Conservation (phyloP, 345 rosid species). For the Murraya paniculata region DNA sequence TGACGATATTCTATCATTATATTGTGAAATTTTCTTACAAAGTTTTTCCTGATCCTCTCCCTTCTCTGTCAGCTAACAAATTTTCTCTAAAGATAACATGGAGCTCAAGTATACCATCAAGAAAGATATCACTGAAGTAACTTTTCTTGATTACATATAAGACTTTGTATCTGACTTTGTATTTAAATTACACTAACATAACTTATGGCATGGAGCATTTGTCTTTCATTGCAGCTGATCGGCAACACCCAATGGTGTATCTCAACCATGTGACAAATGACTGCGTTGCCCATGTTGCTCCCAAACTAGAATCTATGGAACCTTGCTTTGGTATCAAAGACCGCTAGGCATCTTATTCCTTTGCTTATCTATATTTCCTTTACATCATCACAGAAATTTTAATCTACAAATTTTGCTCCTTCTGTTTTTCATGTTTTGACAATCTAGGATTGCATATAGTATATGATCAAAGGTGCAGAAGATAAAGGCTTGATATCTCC, state of each 20-base stretch:
- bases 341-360: constrained; percentile 18
- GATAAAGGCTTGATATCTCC: constrained; percentile 58
- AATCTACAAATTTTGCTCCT: too few relatives aligned
- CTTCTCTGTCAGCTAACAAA: too few relatives aligned
- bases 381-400: too few relatives aligned
- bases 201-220: not conserved
- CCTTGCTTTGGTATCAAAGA: constrained; percentile 56
- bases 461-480: constrained; percentile 74
- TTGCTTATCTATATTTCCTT: too few relatives aligned
- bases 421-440: too few relatives aligned
- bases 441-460: constrained; percentile 42
- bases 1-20: too few relatives aligned
- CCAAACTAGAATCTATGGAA: constrained; percentile 59
- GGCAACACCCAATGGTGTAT: constrained; percentile 72
- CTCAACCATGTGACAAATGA: constrained; percentile 54
- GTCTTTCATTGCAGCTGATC: constrained; percentile 36
- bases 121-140: constrained; percentile 58
- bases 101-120: constrained; percentile 41
- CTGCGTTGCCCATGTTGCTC: constrained; percentile 58
- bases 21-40: too few relatives aligned
- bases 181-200: not conserved
- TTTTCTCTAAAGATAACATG: constrained; percentile 15
- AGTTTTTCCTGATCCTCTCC: too few relatives aligned
- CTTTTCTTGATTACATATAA: not conserved
- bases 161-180: too few relatives aligned